Conservation (phyloP, 2,329 filamentous ascomycete species). For the Cercospora sp. region DNA sequence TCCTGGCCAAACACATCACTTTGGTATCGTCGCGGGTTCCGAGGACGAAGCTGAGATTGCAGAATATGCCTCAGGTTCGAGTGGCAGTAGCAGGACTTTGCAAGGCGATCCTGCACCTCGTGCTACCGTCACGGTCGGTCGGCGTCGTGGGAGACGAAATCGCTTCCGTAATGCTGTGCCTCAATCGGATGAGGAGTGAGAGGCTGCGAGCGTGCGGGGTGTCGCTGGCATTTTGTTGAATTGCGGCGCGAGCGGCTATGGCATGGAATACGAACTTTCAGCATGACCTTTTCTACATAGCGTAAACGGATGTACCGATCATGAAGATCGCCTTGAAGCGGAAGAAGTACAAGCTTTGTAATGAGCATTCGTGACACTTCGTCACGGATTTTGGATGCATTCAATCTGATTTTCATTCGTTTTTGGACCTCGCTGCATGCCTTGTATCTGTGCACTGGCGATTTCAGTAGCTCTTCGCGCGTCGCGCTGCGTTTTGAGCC, state of each 20-base stretch:
- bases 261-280: neutral
- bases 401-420: neutral
- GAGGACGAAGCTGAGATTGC: slow-evolving; percentile 9
- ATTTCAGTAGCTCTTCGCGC: neutral
- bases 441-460: neutral
- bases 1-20: neutral
- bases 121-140: neutral
- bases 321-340: neutral
- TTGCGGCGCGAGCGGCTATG: neutral
- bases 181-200: neutral
- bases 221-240: neutral
- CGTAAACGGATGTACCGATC: neutral
- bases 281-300: neutral
- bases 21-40: neutral
- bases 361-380: neutral
- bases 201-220: neutral
- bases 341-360: neutral
- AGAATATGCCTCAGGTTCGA: slow-evolving; percentile 15
- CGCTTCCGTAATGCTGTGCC: neutral
- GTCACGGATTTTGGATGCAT: neutral
- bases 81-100: slow-evolving; percentile 23
- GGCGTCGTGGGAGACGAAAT: neutral
- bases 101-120: neutral
- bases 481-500: neutral
- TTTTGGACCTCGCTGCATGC: neutral